Base-by-base conservation (phyloP, 2,329 filamentous ascomycete genomes). In the Apiospora kogelbergensis region DNA sequence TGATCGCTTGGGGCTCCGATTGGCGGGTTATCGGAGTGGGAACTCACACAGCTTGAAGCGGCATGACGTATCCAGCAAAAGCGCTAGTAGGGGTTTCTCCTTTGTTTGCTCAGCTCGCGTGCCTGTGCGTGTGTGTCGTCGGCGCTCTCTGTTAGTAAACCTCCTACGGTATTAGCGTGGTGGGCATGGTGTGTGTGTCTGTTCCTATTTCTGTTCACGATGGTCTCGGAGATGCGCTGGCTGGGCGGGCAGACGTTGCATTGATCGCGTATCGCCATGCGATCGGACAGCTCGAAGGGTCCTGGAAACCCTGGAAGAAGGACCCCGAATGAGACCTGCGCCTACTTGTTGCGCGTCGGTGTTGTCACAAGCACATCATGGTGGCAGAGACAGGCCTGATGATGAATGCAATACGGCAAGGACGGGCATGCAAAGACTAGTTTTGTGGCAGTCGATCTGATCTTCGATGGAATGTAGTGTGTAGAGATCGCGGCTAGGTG, bases 31-130 rank as follows among this genome's bases (percentile, higher is more conserved):
- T 24, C 11, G 17, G 46, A 7, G 53, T 60, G 53, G 53, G 17
- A 60, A 30, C 20, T n/a, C 10, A 20, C 20, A 37, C 10, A 20
- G 17, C 48, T 30, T n/a, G 53, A 37, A 60, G 53, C 53, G 53
- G 53, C 53, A 60, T 60, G 53, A 60, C 53, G 53, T 60, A n/a
- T n/a, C n/a, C n/a, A 60, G 26, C 20, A 60, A 30, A 20, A 60
- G 30, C 53, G 30, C 53, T 60, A 60, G 53, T 60, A 33, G 53
- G 53, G 26, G 37, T 60, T 60, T 37, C n/a, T n/a, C 17, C 10
- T 30, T 37, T 22, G 17, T 60, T 37, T 60, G 26, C 6, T 53
- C 22, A 15, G 1, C 13, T 13, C 6, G n/a, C 10, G 15, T 17
- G 24, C 26, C 26, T 24, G 46, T 48, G 44, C 10, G 20, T n/a